Conservation (phyloP, 176 grass and related monocot genomes). For the Musa itinerans region DNA sequence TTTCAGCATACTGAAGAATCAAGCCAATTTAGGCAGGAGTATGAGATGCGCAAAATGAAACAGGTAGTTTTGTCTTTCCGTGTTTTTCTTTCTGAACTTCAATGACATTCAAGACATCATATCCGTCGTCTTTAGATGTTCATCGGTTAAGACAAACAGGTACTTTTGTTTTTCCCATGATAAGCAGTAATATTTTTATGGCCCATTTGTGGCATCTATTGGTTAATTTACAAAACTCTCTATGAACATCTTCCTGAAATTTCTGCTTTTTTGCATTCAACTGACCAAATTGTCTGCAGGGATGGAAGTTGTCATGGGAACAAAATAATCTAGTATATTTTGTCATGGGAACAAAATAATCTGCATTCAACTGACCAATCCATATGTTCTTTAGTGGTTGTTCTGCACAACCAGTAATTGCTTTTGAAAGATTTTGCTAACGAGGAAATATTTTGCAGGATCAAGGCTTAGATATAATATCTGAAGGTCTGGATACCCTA, state of each 20-base stretch:
- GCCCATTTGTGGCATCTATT: neutral
- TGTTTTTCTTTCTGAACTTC: neutral
- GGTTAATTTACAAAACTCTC: neutral
- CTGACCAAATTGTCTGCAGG: neutral
- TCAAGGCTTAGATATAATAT: conserved; percentile 81
- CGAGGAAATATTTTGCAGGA: conserved; percentile 39
- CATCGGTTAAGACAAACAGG: too few species aligned
- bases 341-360: too few species aligned
- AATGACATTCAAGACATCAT: neutral
- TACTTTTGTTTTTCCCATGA: neutral
- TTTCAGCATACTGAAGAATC: conserved; percentile 85
- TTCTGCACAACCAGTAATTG: neutral
- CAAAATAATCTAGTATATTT: too few species aligned
- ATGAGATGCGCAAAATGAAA: conserved; percentile 89
- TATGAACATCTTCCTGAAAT: neutral
- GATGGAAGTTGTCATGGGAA: too few species aligned
- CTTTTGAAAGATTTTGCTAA: neutral
- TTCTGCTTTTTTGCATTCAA: neutral
- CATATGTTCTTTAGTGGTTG: neutral
- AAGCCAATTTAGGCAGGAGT: conserved; percentile 65
- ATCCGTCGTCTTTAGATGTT: too few species aligned
- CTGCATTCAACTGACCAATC: too few species aligned
- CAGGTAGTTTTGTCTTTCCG: conserved; percentile 31
- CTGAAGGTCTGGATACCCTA: conserved; percentile 82
- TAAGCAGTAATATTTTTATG: neutral